Percentiles rank a stretch among this genome's conserved stretches.
phyloP scores from a whole-genome alignment of 2,329 filamentous ascomycete species.

The Beauveria scarabaeidicola region DNA sequence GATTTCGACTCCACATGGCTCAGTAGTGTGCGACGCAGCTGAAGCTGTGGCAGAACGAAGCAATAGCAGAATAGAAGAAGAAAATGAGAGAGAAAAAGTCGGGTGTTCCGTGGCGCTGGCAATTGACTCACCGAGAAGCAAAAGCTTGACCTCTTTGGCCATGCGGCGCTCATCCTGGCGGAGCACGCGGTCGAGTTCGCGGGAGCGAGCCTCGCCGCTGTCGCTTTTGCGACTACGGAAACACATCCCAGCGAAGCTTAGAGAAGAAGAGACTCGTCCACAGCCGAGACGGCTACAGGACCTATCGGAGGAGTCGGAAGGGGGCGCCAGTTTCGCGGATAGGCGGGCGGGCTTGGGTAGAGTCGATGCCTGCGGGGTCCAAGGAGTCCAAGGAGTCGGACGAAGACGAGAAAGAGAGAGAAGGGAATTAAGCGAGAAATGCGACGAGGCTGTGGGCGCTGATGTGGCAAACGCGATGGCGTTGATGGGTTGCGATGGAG shows the following conservation, averaged over 20 bases:
- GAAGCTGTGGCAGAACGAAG: neutral
- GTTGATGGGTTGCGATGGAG: neutral
- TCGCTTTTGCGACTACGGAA: conserved; percentile 50
- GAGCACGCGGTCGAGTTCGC: conserved; percentile 79
- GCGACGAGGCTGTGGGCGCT: neutral
- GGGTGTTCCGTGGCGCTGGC: neutral
- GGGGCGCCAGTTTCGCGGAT: conserved; percentile 6
- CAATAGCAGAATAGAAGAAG: neutral
- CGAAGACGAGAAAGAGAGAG: neutral
- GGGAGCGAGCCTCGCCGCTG: conserved; percentile 46
- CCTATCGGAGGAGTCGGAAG: neutral
- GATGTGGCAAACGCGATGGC: neutral
- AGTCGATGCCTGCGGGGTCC: neutral
- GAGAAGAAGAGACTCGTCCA: neutral
- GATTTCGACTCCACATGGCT: neutral
- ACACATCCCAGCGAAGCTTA: conserved; percentile 43
- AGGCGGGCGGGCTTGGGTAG: neutral
- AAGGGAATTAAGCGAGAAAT: neutral
- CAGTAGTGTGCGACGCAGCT: conserved; percentile 13
- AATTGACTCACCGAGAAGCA: conserved; percentile 67
- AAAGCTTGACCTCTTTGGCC: conserved; percentile 82
- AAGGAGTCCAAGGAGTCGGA: neutral
- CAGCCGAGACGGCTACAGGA: conserved; percentile 5
- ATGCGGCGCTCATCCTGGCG: conserved; percentile 81
- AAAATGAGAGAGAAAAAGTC: neutral